phyloP scores from a whole-genome alignment of 2,329 filamentous ascomycete genomes.

The Arthrinium phaeospermum region DNA sequence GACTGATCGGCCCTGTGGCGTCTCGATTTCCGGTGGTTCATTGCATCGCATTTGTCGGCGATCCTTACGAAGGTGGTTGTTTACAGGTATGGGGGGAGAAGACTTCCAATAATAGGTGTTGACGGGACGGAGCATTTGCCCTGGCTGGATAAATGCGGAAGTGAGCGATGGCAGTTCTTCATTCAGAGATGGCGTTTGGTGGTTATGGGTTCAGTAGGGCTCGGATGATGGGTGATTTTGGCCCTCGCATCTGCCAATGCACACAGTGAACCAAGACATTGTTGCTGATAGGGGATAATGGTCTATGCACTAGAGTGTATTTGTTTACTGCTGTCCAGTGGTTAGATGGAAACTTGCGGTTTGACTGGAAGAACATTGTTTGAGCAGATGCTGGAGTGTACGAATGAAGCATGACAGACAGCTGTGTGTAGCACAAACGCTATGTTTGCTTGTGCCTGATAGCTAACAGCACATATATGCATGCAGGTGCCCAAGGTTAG shows the following conservation, averaged over 20 bases:
- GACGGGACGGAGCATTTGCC: neutral
- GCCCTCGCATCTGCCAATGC: neutral
- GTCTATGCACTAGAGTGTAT: neutral
- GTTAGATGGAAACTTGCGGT: neutral
- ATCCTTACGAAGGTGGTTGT: neutral
- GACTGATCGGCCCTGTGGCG: conserved; percentile 14
- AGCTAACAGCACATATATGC: neutral
- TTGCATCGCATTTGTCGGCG: conserved; percentile 8
- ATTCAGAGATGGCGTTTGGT: conserved; percentile 13
- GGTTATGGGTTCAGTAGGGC: neutral
- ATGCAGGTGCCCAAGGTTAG: neutral
- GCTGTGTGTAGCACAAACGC: neutral
- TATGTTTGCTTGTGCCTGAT: neutral
- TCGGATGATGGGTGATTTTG: neutral
- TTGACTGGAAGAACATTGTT: neutral
- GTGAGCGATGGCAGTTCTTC: neutral
- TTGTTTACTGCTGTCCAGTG: neutral
- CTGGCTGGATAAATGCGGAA: conserved; percentile 13
- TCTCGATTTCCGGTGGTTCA: conserved; percentile 6
- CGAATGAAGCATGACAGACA: neutral
- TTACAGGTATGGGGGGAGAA: neutral
- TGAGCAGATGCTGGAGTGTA: neutral
- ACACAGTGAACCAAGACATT: neutral
- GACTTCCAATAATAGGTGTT: neutral
- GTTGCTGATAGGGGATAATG: neutral